Base-by-base conservation (phyloP, 2,329 filamentous ascomycete genomes). In the Talaromyces atroroseus region DNA sequence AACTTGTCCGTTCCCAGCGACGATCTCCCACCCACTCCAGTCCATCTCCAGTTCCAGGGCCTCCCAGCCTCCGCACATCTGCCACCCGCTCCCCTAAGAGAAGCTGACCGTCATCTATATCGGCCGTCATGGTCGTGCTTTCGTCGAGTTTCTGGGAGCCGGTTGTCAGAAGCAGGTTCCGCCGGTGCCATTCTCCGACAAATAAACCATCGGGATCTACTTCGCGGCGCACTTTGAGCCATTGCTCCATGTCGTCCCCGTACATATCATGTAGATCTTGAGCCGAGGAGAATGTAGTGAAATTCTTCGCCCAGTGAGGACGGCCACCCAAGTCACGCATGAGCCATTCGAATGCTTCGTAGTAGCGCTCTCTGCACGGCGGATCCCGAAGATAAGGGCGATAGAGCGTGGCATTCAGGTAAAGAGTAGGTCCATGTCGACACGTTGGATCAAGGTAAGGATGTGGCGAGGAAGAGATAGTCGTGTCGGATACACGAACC, bases 231-330 rank as follows among this genome's bases (percentile, higher is more conserved):
- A 95, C 79, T 26, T 78, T 75, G 42, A 87, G 77, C 81, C 87
- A 96, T 48, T 82, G 74, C 18, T 78, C 73, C 58, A 95, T 76
- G 49, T 86, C 76, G n/a, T 78, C 71, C 42, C 86, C 86, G 68
- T 94, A 95, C 70, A 89, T 83, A 1, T 71, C 69, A 58, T 82
- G 80, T 45, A 95, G 79, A 59, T 74, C 72, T 29, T 89, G 83
- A 0, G 76, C 65, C 11, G 81, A 79, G 5, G 78, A 74, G 3
- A 81, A 78, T 8, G 80, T 79, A 48, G 79, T 76, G 71, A 95
- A 96, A 70, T 96, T 95, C 80, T 96, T 96, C 7, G 91, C 91
- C 89, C 91, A 96, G 73, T 96, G 91, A 18, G 91, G 91, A 47
- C 82, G 82, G 8, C 87, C 91, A 52, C 87, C 89, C 63, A 95